Evolutionary conservation across 2,329 filamentous ascomycete species (phyloP), one percentile per base, ranked within the genome.

Genomic region (Elsinoe necatrix): DNA sequence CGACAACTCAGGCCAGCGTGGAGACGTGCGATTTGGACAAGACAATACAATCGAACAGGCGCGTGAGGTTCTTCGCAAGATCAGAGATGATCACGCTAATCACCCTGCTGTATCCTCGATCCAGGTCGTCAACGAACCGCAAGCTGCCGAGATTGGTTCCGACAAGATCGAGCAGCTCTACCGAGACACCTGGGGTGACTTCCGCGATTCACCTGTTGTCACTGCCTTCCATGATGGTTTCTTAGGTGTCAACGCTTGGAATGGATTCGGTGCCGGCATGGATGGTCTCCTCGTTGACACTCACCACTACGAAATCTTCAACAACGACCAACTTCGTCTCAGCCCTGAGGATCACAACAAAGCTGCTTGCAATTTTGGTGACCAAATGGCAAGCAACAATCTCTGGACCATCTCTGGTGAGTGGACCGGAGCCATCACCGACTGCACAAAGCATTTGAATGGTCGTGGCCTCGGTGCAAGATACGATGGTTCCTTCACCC

Each of bases 1-100:
- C 65, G 83, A 86, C 68, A 86, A 85, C 69, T 82, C 78, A 55
- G 83, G 83, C 45, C 57, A 56, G 20, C 73, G 71, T 43, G 70
- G 72, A 16, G 77, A 77, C 3, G 69, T 80, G n/a, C 63, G 61
- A 39, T 76, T 74, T 73, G 71, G 68, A 4, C 71, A 74, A 62
- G 73, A 73, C 48, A 69, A 74, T 56, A 71, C 72, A 3, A 65
- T 75, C 11, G 56, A 57, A 1, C 65, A 74, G 57, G 75, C 74
- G 12, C 67, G 67, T 11, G 66, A 65, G 8, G 74, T 74, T 8
- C 63, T 77, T 18, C 74, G 74, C 66, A 74, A 74, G 66, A 71
- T 77, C 60, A 69, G 73, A 39, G 73, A 76, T 56, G 73, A 75
- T 56, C 65, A 72, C 52, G 74, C 72, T 1, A 67, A 63, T 27